Evolutionary conservation across 2,329 filamentous ascomycete genomes (phyloP).

Genomic region (Monilinia fructicola): DNA sequence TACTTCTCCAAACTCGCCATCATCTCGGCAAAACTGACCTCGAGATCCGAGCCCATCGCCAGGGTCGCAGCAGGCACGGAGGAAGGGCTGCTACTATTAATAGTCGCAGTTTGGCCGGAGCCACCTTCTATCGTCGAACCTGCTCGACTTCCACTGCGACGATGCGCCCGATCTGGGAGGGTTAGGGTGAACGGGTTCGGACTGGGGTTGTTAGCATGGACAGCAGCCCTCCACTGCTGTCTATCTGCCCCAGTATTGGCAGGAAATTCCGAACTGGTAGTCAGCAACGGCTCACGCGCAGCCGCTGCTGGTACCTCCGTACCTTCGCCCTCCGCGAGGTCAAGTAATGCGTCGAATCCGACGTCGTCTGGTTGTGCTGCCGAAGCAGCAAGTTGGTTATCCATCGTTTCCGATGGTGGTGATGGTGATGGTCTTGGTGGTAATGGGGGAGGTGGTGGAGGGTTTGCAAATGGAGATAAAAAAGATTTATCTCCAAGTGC

Average conservation of each 20-base stretch:
- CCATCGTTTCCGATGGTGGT: not conserved
- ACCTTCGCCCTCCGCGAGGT: not conserved
- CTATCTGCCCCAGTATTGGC: constrained; percentile 1
- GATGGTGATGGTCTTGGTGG: not conserved
- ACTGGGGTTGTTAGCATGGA: not conserved
- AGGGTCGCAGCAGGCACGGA: not conserved
- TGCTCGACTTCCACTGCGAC: not conserved
- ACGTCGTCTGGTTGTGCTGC: not conserved
- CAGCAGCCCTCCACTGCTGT: constrained; percentile 4
- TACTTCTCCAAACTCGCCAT: not conserved
- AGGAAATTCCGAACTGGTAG: constrained; percentile 3
- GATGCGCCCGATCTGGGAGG: constrained; percentile 4
- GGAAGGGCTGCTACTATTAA: not conserved
- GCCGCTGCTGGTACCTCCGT: no score
- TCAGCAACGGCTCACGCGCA: not conserved
- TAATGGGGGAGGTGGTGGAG: not conserved
- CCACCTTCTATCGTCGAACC: not conserved
- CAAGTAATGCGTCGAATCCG: not conserved
- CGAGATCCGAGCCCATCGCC: not conserved
- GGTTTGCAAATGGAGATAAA: not conserved
- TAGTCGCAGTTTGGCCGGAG: not conserved
- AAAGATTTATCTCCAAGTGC: not conserved
- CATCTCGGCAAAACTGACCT: not conserved
- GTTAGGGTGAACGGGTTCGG: not conserved
- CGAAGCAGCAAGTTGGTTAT: not conserved